These are phyloP conservation scores for Sphagnum fallax DNA, from an alignment of 228 moss, liverwort and hornwort genomes.

Conservation along the genomic window DNA sequence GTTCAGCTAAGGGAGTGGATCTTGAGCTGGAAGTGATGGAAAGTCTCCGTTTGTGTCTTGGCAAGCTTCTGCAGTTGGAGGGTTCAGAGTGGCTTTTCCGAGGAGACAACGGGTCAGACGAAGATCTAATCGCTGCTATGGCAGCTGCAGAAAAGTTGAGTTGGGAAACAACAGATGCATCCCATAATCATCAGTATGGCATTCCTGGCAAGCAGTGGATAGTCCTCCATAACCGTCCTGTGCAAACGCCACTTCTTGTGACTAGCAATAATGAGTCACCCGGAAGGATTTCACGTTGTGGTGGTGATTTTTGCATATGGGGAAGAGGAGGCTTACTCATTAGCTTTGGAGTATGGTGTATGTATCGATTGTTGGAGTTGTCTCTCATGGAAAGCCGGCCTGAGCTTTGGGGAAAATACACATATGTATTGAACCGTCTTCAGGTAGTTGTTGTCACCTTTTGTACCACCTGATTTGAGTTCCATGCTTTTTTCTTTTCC, in stretches of 20 bases:
- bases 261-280: slow-evolving; percentile 13
- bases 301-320: slow-evolving; percentile 66
- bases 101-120: slow-evolving; percentile 54
- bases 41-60: slow-evolving; percentile 42
- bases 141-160: slow-evolving; percentile 33
- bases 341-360: slow-evolving; percentile 93
- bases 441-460: slow-evolving; percentile 36
- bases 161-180: slow-evolving; percentile 27
- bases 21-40: slow-evolving; percentile 48
- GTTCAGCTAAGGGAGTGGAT: slow-evolving; percentile 14
- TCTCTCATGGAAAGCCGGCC: slow-evolving; percentile 91
- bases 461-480: too few relatives aligned
- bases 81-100: slow-evolving; percentile 79
- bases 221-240: slow-evolving; percentile 25
- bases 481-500: too few relatives aligned
- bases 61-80: slow-evolving; percentile 55
- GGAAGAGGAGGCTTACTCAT: slow-evolving; percentile 43
- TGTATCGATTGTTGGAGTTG: slow-evolving; percentile 77
- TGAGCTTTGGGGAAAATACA: slow-evolving; percentile 94
- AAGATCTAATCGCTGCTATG: slow-evolving; percentile 65
- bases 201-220: slow-evolving; percentile 32
- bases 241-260: slow-evolving; percentile 12
- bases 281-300: slow-evolving; percentile 38
- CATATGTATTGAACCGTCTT: slow-evolving; percentile 81
- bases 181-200: slow-evolving; percentile 24